Conservation (phyloP, 179 eudicot genomes). For the Actinidia arguta region DNA sequence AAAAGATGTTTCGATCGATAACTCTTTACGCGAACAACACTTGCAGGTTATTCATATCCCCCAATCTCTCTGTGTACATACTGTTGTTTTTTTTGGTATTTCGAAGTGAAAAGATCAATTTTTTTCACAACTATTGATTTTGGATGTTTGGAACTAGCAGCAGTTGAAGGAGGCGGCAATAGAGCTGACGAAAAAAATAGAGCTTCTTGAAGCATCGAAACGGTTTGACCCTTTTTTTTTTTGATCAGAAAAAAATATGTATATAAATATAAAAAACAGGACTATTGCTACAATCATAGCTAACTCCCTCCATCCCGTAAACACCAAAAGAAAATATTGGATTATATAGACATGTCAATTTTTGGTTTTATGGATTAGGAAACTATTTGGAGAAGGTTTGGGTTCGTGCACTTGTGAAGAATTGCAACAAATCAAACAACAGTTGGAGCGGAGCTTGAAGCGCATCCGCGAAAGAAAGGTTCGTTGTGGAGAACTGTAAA, state of each 20-base stretch:
- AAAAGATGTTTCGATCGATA: slow-evolving; percentile 56
- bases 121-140: not conserved
- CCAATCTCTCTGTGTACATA: not conserved
- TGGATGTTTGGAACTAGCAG: slow-evolving; percentile 58
- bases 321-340: too few relatives aligned
- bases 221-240: slow-evolving; percentile 46
- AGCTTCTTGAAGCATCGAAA: slow-evolving; percentile 71
- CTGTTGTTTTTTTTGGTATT: not conserved
- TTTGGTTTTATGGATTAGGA: slow-evolving; percentile 38
- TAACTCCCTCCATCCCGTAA: not conserved
- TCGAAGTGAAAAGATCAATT: not conserved
- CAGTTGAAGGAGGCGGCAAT: slow-evolving; percentile 74
- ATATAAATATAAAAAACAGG: too few relatives aligned
- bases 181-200: slow-evolving; percentile 72
- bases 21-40: slow-evolving; percentile 46
- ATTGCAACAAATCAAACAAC: slow-evolving; percentile 72
- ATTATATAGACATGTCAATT: not conserved
- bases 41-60: slow-evolving; percentile 60
- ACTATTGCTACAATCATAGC: too few relatives aligned
- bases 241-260: too few relatives aligned
- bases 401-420: slow-evolving; percentile 72
- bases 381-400: slow-evolving; percentile 78
- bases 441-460: slow-evolving; percentile 69
- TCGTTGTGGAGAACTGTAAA: not conserved
- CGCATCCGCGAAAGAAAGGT: slow-evolving; percentile 83